phyloP scores from a whole-genome alignment of 108 stramenopile genomes.

The Bacterosira constricta region DNA sequence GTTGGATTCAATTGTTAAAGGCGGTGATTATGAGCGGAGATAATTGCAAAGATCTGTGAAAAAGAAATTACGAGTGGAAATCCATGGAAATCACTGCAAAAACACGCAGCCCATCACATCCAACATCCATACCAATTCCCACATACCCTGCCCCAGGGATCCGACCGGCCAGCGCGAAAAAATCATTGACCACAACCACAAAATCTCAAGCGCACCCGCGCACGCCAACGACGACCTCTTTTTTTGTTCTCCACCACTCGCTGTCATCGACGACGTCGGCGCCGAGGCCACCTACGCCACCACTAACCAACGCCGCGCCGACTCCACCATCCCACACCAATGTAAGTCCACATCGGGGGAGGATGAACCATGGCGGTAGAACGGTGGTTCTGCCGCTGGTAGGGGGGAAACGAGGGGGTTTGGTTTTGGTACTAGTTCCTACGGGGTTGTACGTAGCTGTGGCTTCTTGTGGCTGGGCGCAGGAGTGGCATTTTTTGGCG shows the following conservation, averaged over 20 bases:
- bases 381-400: not conserved
- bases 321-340: slow-evolving; percentile 5
- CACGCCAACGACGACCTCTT: not conserved
- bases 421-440: not conserved
- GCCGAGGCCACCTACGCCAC: not conserved
- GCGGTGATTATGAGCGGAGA: no score
- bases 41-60: no score
- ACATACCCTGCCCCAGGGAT: no score
- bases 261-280: slow-evolving; percentile 3
- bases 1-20: no score
- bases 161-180: not conserved
- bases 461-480: no score
- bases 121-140: no score
- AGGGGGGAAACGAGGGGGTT: not conserved
- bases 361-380: slow-evolving; percentile 2
- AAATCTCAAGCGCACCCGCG: not conserved
- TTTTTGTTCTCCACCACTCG: not conserved
- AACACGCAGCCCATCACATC: no score
- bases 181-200: not conserved
- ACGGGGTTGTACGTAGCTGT: not conserved
- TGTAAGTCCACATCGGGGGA: slow-evolving; percentile 13
- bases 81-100: no score
- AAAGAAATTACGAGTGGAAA: no score
- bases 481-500: not conserved
- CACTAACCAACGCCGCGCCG: not conserved